Conservation (phyloP, 2,329 filamentous ascomycete species). For the Cryphonectria parasitica region DNA sequence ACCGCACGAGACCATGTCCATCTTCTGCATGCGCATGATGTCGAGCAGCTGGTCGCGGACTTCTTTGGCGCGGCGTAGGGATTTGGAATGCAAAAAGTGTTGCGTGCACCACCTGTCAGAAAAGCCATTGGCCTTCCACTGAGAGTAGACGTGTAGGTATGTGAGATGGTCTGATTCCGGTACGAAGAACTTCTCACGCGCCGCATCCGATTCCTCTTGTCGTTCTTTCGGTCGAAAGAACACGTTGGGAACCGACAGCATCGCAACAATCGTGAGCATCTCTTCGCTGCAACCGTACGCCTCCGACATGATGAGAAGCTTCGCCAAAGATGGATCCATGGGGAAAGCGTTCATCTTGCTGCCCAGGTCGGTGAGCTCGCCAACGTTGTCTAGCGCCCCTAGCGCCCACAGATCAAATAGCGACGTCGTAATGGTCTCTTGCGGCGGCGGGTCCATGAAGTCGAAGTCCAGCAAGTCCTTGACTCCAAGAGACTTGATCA, state of each 20-base stretch:
- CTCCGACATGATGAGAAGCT: constrained; percentile 88
- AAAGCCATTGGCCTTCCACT: constrained; percentile 90
- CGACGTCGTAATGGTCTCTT: constrained; percentile 96
- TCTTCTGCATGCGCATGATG: constrained; percentile 93
- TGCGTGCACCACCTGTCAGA: constrained; percentile 90
- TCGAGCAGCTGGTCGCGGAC: constrained; percentile 92
- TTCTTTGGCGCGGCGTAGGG: constrained; percentile 86
- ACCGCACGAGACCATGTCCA: constrained; percentile 84
- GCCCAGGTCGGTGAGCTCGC: constrained; percentile 85
- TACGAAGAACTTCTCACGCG: constrained; percentile 97
- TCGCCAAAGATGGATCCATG: constrained; percentile 95
- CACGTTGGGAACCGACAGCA: constrained; percentile 94
- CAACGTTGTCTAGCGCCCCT: constrained; percentile 90
- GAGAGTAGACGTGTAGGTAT: constrained; percentile 90
- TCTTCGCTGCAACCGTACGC: constrained; percentile 94
- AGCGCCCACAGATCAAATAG: constrained; percentile 97
- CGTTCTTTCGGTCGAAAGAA: constrained; percentile 97
- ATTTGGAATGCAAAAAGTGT: constrained; percentile 96
- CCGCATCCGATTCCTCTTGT: constrained; percentile 93
- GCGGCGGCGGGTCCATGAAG: constrained; percentile 98
- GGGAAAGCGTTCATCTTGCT: constrained; percentile 96
- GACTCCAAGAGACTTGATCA: constrained; percentile 92
- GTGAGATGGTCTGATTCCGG: constrained; percentile 97
- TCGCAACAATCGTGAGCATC: constrained; percentile 97
- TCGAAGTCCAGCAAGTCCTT: constrained; percentile 95